Evolutionary conservation across 768 basidiomycete species (phyloP), one percentile per base, ranked within the genome.

Genomic region (Termitomyces sp.): DNA sequence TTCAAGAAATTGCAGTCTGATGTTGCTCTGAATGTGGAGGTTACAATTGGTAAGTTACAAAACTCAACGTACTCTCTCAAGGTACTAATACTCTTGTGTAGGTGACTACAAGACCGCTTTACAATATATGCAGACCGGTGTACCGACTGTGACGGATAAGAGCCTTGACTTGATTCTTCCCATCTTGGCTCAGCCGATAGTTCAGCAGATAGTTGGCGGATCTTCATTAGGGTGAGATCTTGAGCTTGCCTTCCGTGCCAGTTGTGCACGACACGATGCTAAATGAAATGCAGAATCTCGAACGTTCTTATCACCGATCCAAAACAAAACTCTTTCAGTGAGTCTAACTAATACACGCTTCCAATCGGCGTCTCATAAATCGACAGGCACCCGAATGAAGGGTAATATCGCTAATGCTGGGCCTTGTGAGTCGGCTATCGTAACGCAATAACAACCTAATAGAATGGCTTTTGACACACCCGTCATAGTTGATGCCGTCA

Each of bases 391-490:
- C 3, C 67, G 69, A 47, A 66, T 90, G 53, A 79, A 76, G 32
- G 88, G 88, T 22, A 77, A 74, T 26, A 87, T 90, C 58, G 78
- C 76, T 14, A 81, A 87, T 49, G 80, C 87, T 28, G 88, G 88
- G 15, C 88, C 88, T 42, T 89, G 86, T 88, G 67, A 55, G 84
- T 68, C 17, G 12, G 19, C 6, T 10, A 37, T 3, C 3, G 32
- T 45, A 38, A 41, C 5, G 53, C 17, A 15, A 46, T n/a, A n/a
- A n/a, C n/a, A n/a, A n/a, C n/a, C n/a, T n/a, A n/a, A n/a, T 48
- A n/a, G 38, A 40, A 28, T 58, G 19, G 6, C 5, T 58, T 50
- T 7, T 58, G 51, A 46, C 44, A 46, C 40, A 15, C 26, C 37
- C 24, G 70, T 28, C 19, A 19, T 53, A 78, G 86, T 90, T 62